These are phyloP conservation scores for Trichomonas tenax DNA, from an alignment of 208 protist genomes.

Conservation along the genomic window DNA sequence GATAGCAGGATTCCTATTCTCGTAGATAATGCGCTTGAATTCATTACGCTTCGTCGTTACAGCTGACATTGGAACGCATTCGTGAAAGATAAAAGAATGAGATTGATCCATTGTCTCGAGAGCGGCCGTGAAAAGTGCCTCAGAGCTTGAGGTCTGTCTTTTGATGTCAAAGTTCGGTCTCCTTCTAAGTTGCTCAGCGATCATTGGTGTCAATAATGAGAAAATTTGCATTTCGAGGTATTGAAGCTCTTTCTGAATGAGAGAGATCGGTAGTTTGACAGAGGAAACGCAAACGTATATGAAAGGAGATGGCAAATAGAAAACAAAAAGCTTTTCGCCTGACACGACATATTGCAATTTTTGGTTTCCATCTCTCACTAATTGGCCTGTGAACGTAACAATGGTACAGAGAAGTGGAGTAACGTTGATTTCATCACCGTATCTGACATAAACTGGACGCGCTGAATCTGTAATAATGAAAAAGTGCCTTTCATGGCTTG, in stretches of 20 bases:
- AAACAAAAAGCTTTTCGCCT: neutral
- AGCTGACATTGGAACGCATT: neutral
- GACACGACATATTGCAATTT: neutral
- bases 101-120: neutral
- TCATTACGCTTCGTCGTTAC: neutral
- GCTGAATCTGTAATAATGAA: neutral
- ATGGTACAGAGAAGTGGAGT: neutral
- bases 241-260: neutral
- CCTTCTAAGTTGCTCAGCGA: neutral
- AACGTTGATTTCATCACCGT: neutral
- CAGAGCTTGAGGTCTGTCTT: neutral
- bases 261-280: neutral
- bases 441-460: neutral
- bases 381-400: neutral
- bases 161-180: constrained; percentile 1
- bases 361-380: neutral
- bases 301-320: neutral
- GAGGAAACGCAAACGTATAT: neutral
- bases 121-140: neutral
- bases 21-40: neutral
- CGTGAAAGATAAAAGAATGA: neutral
- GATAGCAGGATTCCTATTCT: neutral
- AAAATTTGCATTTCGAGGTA: neutral
- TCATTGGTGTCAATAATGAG: neutral
- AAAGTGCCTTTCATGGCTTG: constrained; percentile 2